Percentiles rank a stretch among this genome's conserved stretches.
phyloP scores from a whole-genome alignment of 805 yeast genomes.

The Ogataea nonfermentans region DNA sequence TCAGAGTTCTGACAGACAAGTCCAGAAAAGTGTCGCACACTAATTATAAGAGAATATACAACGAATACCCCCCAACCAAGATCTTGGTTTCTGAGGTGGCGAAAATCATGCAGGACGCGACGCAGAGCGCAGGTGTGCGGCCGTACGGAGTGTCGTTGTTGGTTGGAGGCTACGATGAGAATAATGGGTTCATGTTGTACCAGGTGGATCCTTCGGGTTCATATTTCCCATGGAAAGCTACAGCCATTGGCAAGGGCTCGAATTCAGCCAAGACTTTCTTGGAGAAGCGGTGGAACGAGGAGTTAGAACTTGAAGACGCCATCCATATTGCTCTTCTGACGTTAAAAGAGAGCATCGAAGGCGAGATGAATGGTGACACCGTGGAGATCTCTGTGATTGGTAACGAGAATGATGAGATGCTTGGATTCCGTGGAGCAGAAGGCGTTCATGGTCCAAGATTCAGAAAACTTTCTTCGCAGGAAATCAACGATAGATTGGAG shows the following conservation, averaged over 20 bases:
- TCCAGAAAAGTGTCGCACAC: slow-evolving; percentile 93
- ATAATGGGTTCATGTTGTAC: slow-evolving; percentile 69
- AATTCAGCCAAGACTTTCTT: slow-evolving; percentile 95
- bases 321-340: slow-evolving; percentile 94
- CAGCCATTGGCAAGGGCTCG: slow-evolving; percentile 96
- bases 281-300: slow-evolving; percentile 98
- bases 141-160: slow-evolving; percentile 96
- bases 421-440: slow-evolving; percentile 83
- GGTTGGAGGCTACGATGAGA: slow-evolving; percentile 90
- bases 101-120: slow-evolving; percentile 96
- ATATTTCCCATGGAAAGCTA: slow-evolving; percentile 98
- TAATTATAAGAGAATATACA: slow-evolving; percentile 86
- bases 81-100: slow-evolving; percentile 94
- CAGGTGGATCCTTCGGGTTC: slow-evolving; percentile 99
- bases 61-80: slow-evolving; percentile 96
- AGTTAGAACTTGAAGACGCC: slow-evolving; percentile 95
- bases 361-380: slow-evolving; percentile 95
- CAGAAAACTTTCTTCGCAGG: slow-evolving; percentile 80
- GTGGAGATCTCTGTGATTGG: slow-evolving; percentile 90
- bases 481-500: slow-evolving; percentile 92
- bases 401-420: slow-evolving; percentile 71
- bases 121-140: slow-evolving; percentile 97
- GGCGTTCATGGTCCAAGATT: slow-evolving; percentile 85
- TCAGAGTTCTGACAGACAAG: slow-evolving; percentile 88
- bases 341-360: slow-evolving; percentile 94